A percentile compares a stretch with the other conserved stretches of the same genome.
Evolutionary conservation across 129 eudicot species (phyloP).

Genomic region (Flaveria bidentis): DNA sequence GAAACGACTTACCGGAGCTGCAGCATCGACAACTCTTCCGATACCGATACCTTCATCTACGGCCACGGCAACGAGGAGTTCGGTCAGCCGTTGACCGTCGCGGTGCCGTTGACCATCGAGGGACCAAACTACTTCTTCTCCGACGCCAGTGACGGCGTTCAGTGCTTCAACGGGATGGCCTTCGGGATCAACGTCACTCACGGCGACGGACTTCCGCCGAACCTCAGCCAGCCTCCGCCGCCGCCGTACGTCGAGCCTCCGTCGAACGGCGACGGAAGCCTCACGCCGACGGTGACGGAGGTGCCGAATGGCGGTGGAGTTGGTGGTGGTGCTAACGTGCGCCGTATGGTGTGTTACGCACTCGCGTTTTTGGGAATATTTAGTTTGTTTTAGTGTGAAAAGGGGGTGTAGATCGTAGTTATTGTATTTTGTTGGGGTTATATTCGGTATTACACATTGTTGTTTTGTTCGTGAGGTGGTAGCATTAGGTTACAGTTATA

Average conservation of each 20-base stretch:
- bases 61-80: slow-evolving; percentile 39
- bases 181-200: slow-evolving; percentile 63
- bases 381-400: slow-evolving; percentile 25
- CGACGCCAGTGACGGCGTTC: slow-evolving; percentile 63
- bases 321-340: slow-evolving; percentile 33
- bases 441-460: slow-evolving; percentile 4
- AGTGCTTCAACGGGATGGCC: slow-evolving; percentile 73
- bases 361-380: slow-evolving; percentile 35
- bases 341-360: slow-evolving; percentile 27
- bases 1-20: slow-evolving; percentile 68
- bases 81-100: slow-evolving; percentile 47
- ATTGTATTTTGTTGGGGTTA: slow-evolving; percentile 5
- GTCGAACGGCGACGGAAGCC: slow-evolving; percentile 39
- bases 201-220: slow-evolving; percentile 83
- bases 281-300: slow-evolving; percentile 46
- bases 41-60: slow-evolving; percentile 62
- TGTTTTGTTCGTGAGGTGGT: background rate
- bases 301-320: slow-evolving; percentile 38
- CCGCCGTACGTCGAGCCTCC: slow-evolving; percentile 78
- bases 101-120: slow-evolving; percentile 56
- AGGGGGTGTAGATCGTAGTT: background rate
- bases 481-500: background rate
- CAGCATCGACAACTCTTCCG: slow-evolving; percentile 55
- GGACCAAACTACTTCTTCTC: slow-evolving; percentile 80
- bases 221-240: slow-evolving; percentile 90